These are phyloP conservation scores for Oryza rufipogon DNA, from an alignment of 176 grass and related monocot species.

Conservation along the genomic window DNA sequence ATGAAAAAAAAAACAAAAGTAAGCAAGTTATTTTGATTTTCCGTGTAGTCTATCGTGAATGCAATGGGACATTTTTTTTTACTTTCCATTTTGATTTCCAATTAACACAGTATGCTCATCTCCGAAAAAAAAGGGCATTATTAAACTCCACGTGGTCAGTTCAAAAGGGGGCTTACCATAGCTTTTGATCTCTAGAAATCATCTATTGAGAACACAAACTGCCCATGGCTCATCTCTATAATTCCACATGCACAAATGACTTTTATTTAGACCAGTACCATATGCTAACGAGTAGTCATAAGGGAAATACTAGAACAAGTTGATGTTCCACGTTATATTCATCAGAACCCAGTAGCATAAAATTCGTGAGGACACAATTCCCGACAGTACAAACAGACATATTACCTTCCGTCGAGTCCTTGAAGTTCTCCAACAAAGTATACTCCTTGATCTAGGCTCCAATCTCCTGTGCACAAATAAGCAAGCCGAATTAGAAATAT, in stretches of 20 bases:
- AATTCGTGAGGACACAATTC: constrained; percentile 2
- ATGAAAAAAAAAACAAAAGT: background rate
- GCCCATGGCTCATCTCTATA: background rate
- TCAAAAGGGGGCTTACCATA: background rate
- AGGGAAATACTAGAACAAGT: constrained; percentile 23
- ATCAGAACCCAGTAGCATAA: constrained; percentile 7
- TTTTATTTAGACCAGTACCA: background rate
- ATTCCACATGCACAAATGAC: constrained; percentile 8
- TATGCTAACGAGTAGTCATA: background rate
- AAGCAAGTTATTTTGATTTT: constrained; percentile 16
- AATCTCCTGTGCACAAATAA: constrained; percentile 70
- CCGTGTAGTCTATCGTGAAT: background rate
- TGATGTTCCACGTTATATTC: constrained; percentile 32
- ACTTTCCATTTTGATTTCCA: background rate
- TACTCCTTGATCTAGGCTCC: constrained; percentile 82
- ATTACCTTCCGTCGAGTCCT: constrained; percentile 70
- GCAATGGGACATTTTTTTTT: background rate
- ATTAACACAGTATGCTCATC: background rate
- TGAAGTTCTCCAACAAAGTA: constrained; percentile 77
- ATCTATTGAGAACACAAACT: constrained; percentile 5
- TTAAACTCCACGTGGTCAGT: background rate
- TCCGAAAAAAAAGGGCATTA: background rate
- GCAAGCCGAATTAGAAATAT: constrained; percentile 21
- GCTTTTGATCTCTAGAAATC: background rate
- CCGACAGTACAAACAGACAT: constrained; percentile 1